These are phyloP conservation scores for Arabidopsis lyrata DNA, from an alignment of 441 rosid genomes.

Conservation along the genomic window DNA sequence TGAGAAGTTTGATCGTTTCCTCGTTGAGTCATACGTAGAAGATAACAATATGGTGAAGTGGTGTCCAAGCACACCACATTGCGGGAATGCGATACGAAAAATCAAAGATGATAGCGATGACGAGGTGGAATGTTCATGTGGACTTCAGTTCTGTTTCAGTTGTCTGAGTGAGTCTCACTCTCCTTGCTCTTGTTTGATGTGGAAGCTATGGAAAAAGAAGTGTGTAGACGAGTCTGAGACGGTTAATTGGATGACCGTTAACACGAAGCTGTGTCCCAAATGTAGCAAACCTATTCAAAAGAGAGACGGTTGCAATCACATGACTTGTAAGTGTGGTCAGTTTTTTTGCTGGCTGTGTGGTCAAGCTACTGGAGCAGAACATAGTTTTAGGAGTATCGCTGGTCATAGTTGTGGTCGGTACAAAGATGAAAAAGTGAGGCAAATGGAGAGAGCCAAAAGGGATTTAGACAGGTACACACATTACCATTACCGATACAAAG, in stretches of 20 bases:
- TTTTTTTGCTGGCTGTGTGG: constrained; percentile 89
- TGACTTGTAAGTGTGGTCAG: constrained; percentile 72
- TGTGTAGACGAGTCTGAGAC: constrained; percentile 71
- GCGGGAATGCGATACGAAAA: constrained; percentile 75
- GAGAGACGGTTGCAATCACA: constrained; percentile 80
- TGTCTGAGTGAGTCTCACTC: constrained; percentile 72
- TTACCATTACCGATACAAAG: constrained; percentile 66
- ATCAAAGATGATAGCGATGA: constrained; percentile 52
- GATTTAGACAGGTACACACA: constrained; percentile 68
- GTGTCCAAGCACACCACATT: constrained; percentile 92
- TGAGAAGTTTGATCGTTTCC: constrained; percentile 75
- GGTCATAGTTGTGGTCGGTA: constrained; percentile 75
- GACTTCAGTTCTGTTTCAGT: constrained; percentile 71
- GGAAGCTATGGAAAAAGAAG: constrained; percentile 77
- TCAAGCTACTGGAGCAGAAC: constrained; percentile 61
- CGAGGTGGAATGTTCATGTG: constrained; percentile 81
- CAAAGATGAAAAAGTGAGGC: constrained; percentile 50
- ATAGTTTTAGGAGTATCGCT: constrained; percentile 48
- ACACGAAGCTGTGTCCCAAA: constrained; percentile 75
- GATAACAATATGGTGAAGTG: constrained; percentile 84
- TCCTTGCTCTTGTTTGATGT: constrained; percentile 83
- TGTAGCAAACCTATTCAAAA: constrained; percentile 73
- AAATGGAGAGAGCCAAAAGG: constrained; percentile 52
- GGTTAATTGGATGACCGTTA: constrained; percentile 71
- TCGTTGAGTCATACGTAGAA: constrained; percentile 78